Evolutionary conservation across 257 asterid species (phyloP).

Genomic region (Nemophila menziesii): DNA sequence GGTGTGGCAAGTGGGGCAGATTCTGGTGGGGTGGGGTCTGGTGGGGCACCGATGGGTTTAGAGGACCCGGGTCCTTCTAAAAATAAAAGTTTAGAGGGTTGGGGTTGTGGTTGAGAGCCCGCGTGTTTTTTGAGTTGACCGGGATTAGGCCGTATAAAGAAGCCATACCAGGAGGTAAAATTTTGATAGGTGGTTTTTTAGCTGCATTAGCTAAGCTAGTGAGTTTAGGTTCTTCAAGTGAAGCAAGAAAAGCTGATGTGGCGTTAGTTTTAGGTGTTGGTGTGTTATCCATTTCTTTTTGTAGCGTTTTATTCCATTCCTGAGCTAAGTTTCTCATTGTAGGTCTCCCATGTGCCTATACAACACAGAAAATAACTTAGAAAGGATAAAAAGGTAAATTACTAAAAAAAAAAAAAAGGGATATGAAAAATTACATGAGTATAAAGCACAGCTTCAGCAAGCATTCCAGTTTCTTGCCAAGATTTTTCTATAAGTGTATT

Average conservation of each 20-base stretch:
- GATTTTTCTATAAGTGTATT: constrained; percentile 92
- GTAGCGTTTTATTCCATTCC: constrained; percentile 83
- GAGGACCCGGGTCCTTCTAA: constrained; percentile 47
- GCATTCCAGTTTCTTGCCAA: constrained; percentile 98
- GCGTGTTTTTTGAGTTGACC: constrained; percentile 40
- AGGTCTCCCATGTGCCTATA: constrained; percentile 93
- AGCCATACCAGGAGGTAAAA: constrained; percentile 95
- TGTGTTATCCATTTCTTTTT: constrained; percentile 71
- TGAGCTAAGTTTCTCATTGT: constrained; percentile 75
- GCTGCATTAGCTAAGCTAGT: constrained; percentile 91
- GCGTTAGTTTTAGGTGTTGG: constrained; percentile 78
- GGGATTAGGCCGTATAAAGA: constrained; percentile 92
- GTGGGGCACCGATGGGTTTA: constrained; percentile 19
- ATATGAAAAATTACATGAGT: too few relatives aligned
- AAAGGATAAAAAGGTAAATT: constrained; percentile 3
- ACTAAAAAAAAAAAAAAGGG: too few relatives aligned
- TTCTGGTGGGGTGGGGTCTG: too few relatives aligned
- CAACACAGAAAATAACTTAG: constrained; percentile 4
- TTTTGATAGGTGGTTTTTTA: constrained; percentile 87
- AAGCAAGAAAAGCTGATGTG: constrained; percentile 86
- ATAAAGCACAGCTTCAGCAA: constrained; percentile 95
- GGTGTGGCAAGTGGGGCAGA: too few relatives aligned
- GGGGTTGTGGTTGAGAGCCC: constrained; percentile 32
- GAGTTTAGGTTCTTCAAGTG: constrained; percentile 89
- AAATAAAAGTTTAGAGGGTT: constrained; percentile 46